phyloP scores from a whole-genome alignment of 179 eudicot species.

The Corrigiola litoralis region DNA sequence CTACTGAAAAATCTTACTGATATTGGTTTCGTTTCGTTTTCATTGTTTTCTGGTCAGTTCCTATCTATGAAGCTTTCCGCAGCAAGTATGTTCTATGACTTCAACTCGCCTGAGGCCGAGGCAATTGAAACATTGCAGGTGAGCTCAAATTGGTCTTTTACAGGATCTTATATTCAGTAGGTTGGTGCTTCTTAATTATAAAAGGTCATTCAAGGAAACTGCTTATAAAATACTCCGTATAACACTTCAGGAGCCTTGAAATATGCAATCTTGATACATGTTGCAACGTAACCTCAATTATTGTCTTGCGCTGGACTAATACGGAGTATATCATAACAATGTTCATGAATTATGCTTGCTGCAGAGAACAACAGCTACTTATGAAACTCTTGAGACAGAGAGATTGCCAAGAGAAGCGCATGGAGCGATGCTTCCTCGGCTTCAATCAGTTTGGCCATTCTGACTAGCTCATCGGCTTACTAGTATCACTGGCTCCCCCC shows the following conservation, averaged over 20 bases:
- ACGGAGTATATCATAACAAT: neutral
- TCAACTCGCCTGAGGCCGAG: constrained; percentile 78
- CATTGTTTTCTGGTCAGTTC: constrained; percentile 40
- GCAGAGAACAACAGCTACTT: constrained; percentile 39
- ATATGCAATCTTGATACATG: too few species aligned
- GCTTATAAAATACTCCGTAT: too few species aligned
- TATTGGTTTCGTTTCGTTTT: neutral
- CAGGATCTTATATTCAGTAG: neutral
- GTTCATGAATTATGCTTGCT: neutral
- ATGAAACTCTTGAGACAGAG: constrained; percentile 45
- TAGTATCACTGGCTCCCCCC: too few species aligned
- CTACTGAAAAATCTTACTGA: too few species aligned
- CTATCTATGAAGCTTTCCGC: constrained; percentile 96
- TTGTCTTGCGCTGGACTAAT: neutral
- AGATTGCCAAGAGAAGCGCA: constrained; percentile 39
- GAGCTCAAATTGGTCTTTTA: neutral
- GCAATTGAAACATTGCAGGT: constrained; percentile 54
- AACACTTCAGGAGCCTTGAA: too few species aligned
- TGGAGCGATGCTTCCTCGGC: constrained; percentile 33
- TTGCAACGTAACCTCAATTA: neutral
- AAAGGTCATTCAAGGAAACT: too few species aligned
- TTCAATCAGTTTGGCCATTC: constrained; percentile 48
- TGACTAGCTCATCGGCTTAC: constrained; percentile 9
- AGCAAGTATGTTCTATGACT: constrained; percentile 83
- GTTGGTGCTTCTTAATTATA: neutral